Evolutionary conservation across 2,329 filamentous ascomycete species (phyloP).

Genomic region (Calonectria ilicicola): DNA sequence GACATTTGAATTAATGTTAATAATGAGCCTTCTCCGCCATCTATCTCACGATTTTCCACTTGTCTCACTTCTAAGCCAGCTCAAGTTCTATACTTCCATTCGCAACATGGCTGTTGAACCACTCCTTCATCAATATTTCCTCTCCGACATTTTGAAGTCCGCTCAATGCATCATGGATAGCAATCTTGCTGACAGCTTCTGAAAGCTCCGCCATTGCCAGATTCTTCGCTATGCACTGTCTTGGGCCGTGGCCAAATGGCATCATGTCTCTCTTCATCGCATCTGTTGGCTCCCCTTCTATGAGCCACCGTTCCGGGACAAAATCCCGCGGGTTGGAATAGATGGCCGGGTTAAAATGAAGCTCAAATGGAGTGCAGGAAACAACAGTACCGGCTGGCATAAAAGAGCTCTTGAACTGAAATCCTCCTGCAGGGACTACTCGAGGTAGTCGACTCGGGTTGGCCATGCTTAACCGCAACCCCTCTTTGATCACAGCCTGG

Average conservation of each 20-base stretch:
- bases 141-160: neutral
- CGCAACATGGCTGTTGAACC: slow-evolving; percentile 1
- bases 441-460: slow-evolving; percentile 64
- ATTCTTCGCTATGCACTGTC: slow-evolving; percentile 63
- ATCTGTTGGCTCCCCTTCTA: slow-evolving; percentile 12
- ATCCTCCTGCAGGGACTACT: slow-evolving; percentile 51
- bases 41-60: neutral
- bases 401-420: slow-evolving; percentile 47
- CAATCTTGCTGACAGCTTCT: neutral
- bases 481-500: slow-evolving; percentile 61
- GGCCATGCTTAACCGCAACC: slow-evolving; percentile 61
- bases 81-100: neutral
- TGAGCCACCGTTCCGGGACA: slow-evolving; percentile 60
- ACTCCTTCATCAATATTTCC: slow-evolving; percentile 3
- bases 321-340: slow-evolving; percentile 58
- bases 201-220: slow-evolving; percentile 57
- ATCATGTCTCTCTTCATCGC: slow-evolving; percentile 52
- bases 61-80: neutral
- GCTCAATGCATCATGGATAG: neutral
- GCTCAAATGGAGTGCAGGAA: slow-evolving; percentile 56
- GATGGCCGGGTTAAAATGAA: slow-evolving; percentile 58
- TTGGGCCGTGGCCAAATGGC: slow-evolving; percentile 60
- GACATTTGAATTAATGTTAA: neutral
- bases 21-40: neutral
- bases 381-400: slow-evolving; percentile 59